Evolutionary conservation across 2,329 filamentous ascomycete species (phyloP), one percentile per base, ranked within the genome.

Genomic region (Trichoderma pleuroti): DNA sequence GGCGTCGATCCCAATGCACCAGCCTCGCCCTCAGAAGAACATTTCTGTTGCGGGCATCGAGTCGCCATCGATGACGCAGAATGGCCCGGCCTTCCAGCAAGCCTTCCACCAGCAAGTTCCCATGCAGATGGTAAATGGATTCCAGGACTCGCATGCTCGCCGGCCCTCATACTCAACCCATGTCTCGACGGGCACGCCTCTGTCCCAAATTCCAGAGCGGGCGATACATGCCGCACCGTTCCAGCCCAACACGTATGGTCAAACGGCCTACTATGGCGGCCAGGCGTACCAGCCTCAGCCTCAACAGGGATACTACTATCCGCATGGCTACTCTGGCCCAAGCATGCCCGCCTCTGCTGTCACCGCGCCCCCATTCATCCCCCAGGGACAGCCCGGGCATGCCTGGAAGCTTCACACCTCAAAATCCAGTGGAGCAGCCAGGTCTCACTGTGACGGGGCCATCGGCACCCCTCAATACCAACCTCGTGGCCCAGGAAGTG

Each of bases 31-130:
- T 10, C 94, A 98, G 80, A 98, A 98, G 84, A 87, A 94, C 7
- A 93, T 98, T 36, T 98, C 94, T 11, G 90, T 98, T 71, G 93
- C 93, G 70, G 94, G 93, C 76, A 97, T 98, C 75, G 96, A 98
- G 80, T 92, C 92, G 9, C 93, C 94, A 5, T 90, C 88, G 6
- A 86, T 82, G 75, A 78, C 81, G 65, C 84, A 84, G 76, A 85
- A 74, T 83, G 89, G 81, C 52, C 93, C 93, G 76, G 92, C 93
- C 0, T 97, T 97, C 76, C 91, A 95, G 76, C 93, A 94, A 78
- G 93, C 94, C 0, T 98, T 98, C 85, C 94, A 97, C 75, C 94
- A 97, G 76, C 94, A 98, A 80, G 90, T 97, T n/a, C 95, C 94
- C 2, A 82, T 91, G 5, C 91, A 94, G 74, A 87, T 93, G 54